Evolutionary conservation across 495 filamentous ascomycete species (phyloP).

Genomic region (Baudoinia panamericana): DNA sequence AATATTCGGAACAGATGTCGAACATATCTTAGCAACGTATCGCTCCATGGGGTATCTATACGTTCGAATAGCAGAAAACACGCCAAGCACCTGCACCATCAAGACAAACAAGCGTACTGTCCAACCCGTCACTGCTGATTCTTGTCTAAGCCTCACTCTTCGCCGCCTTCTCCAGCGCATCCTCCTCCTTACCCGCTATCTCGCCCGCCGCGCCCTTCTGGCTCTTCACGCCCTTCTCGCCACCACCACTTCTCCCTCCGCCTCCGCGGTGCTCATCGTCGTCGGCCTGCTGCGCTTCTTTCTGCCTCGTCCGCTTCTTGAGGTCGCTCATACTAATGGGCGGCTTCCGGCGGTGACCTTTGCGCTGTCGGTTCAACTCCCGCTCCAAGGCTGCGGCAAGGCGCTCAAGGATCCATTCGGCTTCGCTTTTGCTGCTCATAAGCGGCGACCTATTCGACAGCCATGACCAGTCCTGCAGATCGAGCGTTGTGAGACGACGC

Average conservation of each 20-base stretch:
- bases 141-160: no score
- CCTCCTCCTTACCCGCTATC: background rate
- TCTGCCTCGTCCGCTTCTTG: background rate
- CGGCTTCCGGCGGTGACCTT: slow-evolving; percentile 12
- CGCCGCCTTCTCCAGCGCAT: background rate
- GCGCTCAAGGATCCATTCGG: slow-evolving; percentile 67
- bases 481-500: slow-evolving; percentile 18
- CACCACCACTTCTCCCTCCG: background rate
- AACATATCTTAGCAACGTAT: no score
- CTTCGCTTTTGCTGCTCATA: slow-evolving; percentile 57
- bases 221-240: slow-evolving; percentile 1
- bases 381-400: slow-evolving; percentile 59
- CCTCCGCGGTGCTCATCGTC: background rate
- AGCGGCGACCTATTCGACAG: slow-evolving; percentile 57
- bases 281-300: no score
- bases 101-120: no score
- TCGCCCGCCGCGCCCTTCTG: background rate
- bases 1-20: no score
- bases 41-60: no score
- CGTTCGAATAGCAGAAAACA: no score
- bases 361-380: slow-evolving; percentile 25
- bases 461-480: slow-evolving; percentile 56
- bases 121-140: no score
- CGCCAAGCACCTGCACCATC: no score
- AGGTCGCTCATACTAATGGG: slow-evolving; percentile 14